Conservation (phyloP, 2,329 filamentous ascomycete genomes). For the Fusarium pseudograminearum region DNA sequence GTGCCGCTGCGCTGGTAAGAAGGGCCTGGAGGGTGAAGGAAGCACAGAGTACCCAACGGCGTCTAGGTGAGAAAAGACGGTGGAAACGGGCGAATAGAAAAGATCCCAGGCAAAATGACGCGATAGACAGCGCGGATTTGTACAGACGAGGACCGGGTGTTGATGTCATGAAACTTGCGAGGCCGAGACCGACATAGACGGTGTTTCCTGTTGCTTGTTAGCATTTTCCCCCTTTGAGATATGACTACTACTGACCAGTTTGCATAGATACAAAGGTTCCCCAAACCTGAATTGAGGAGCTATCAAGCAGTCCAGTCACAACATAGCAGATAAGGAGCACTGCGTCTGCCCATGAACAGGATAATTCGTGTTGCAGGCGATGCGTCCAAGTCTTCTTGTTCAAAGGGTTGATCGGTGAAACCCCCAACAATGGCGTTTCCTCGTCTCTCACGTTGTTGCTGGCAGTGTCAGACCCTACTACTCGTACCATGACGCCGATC, state of each 20-base stretch:
- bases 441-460: conserved; percentile 23
- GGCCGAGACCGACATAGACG: conserved; percentile 79
- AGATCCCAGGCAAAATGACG: conserved; percentile 78
- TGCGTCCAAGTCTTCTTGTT: conserved; percentile 11
- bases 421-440: conserved; percentile 37
- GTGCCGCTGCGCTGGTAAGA: conserved; percentile 64
- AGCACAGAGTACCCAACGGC: conserved; percentile 72
- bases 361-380: conserved; percentile 31
- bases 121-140: conserved; percentile 70
- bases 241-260: conserved; percentile 66
- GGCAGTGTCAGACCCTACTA: neutral
- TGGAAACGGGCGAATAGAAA: conserved; percentile 78
- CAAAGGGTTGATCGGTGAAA: neutral
- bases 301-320: conserved; percentile 82
- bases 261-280: conserved; percentile 88
- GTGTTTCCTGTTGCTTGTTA: conserved; percentile 70
- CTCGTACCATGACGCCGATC: conserved; percentile 14
- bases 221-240: neutral
- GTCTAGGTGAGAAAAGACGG: conserved; percentile 66
- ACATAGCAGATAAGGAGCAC: conserved; percentile 78
- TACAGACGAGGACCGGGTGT: conserved; percentile 65
- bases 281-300: conserved; percentile 80
- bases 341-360: conserved; percentile 72
- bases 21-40: conserved; percentile 67
- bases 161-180: conserved; percentile 38